Percentiles rank a stretch among this genome's conserved stretches.
Conservation (phyloP, 2,329 filamentous ascomycete species). For the Aspergillus sp. region DNA sequence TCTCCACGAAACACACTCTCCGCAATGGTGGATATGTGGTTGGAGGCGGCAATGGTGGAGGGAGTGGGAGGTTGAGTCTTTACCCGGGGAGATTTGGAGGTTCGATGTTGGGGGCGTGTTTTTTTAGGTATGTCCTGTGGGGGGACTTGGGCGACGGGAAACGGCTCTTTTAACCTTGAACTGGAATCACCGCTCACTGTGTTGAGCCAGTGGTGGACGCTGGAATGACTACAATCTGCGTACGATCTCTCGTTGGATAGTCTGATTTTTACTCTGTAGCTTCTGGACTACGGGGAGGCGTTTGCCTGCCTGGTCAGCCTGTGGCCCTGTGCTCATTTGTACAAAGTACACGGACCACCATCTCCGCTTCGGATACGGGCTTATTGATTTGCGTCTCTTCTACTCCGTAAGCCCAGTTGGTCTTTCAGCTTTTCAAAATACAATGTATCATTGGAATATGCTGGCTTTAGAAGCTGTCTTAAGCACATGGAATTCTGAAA, state of each 20-base stretch:
- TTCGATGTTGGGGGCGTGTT: not conserved
- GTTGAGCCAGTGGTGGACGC: constrained; percentile 3
- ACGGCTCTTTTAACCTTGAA: not conserved
- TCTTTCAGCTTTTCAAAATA: not conserved
- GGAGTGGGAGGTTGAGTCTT: constrained; percentile 9
- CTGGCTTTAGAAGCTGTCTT: not conserved
- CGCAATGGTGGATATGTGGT: not conserved
- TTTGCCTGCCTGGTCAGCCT: not conserved
- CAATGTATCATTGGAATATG: not conserved
- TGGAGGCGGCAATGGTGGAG: constrained; percentile 5
- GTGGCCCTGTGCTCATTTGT: not conserved
- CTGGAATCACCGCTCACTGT: not conserved
- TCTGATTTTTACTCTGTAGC: constrained; percentile 8
- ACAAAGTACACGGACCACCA: not conserved
- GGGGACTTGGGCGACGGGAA: not conserved
- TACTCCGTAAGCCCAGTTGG: not conserved
- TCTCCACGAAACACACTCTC: constrained; percentile 7
- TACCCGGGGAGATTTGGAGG: constrained; percentile 7
- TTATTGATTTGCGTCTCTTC: not conserved
- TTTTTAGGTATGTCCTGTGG: not conserved
- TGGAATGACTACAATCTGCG: not conserved
- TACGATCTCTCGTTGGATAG: constrained; percentile 1
- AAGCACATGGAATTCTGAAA: not conserved
- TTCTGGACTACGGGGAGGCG: not conserved
- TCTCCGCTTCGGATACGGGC: not conserved